phyloP scores from a whole-genome alignment of 768 basidiomycete species.

The Mrakia blollopis region DNA sequence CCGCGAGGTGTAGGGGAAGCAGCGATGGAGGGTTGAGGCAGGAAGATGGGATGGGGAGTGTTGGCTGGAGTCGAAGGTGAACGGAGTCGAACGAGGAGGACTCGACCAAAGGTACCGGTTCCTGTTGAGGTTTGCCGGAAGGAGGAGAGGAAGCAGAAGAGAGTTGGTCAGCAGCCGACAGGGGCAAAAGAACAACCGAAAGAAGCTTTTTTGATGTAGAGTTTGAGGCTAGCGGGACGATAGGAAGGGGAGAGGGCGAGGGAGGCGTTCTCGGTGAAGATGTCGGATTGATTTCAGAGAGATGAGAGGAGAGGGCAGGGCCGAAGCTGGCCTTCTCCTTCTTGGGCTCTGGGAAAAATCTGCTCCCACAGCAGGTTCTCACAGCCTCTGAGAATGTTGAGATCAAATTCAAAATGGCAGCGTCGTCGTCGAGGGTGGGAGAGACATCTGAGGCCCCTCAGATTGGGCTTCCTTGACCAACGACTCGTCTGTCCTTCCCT shows the following conservation, averaged over 20 bases:
- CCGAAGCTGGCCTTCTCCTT: not conserved
- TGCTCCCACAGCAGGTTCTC: not conserved
- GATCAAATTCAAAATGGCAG: too few relatives aligned
- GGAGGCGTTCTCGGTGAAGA: not conserved
- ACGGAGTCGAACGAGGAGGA: constrained; percentile 77
- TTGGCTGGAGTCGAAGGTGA: constrained; percentile 37
- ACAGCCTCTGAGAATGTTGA: too few relatives aligned
- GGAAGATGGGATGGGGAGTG: constrained; percentile 48
- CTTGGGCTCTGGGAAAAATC: not conserved
- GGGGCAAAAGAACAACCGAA: not conserved
- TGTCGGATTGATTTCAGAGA: not conserved
- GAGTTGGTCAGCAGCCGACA: not conserved
- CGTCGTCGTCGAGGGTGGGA: too few relatives aligned
- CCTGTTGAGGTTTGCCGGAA: constrained; percentile 54
- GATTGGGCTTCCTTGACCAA: too few relatives aligned
- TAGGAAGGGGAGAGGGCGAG: not conserved
- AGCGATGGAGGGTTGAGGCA: constrained; percentile 37
- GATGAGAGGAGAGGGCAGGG: not conserved
- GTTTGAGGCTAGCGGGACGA: not conserved
- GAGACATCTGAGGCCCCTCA: too few relatives aligned
- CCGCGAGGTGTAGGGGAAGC: constrained; percentile 13
- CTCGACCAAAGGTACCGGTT: constrained; percentile 92
- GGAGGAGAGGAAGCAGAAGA: not conserved
- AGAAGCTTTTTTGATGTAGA: not conserved
- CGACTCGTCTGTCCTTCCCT: too few relatives aligned